Evolutionary conservation across 2,329 filamentous ascomycete species (phyloP), one percentile per base, ranked within the genome.

Genomic region (Lasiodiplodia gonubiensis): DNA sequence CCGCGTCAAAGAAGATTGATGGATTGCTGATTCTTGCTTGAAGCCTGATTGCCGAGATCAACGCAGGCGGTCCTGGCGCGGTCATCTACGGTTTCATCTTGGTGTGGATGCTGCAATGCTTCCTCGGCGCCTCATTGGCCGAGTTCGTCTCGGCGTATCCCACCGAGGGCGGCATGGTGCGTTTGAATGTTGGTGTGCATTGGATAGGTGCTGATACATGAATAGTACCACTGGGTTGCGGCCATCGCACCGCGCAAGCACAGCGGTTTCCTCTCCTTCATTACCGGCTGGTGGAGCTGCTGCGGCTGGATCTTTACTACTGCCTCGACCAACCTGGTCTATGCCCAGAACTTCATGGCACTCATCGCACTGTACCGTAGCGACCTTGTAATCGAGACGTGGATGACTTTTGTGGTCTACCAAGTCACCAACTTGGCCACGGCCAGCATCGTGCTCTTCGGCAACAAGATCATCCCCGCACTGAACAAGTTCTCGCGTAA

Each of bases 1-100:
- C 27, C 18, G 8, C 46, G 6, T 11, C 10, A 1, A 11, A 4
- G 23, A 21, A 35, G 18, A 10, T 35, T 6, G 12, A 25, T 12
- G 35, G 30, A 18, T 14, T 5, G 25, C 64, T 66, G 52, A 66
- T 33, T 2, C 25, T 21, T n/a, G n/a, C 14, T 14, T 25, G 21
- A 8, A 67, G 66, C 1, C 42, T 70, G 14, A 63, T 64, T 10
- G 68, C 65, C 25, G 70, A 67, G 51, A 68, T 69, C 66, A 51
- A 67, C 21, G 66, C 66, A 2, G 66, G 69, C n/a, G 68, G 69
- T 11, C 69, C 69, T 18, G 68, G 68, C 14, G 69, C 68, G 21
- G 68, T 69, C 14, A 69, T 70, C 27, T 69, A 70, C 35, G 68
- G 69, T 3, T 69, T 70, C 55, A 67, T 70, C 30, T 61, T 70